Percentiles rank a stretch among this genome's conserved stretches.
phyloP scores from a whole-genome alignment of 2,329 filamentous ascomycete genomes.

The Coniella lustricola region DNA sequence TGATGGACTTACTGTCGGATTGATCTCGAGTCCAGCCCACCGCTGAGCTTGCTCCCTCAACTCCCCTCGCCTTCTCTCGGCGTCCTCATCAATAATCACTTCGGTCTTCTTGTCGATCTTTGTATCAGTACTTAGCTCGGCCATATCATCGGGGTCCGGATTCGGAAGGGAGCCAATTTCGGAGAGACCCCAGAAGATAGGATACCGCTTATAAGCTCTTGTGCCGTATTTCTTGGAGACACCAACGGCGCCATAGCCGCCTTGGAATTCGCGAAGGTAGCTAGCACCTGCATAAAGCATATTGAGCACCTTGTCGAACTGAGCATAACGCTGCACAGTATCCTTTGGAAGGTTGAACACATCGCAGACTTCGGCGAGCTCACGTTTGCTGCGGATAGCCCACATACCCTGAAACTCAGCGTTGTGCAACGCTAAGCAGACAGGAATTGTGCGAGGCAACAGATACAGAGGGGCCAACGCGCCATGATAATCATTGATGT shows the following conservation, averaged over 20 bases:
- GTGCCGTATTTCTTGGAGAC: conserved; percentile 57
- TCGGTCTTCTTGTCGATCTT: conserved; percentile 35
- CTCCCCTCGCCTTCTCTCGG: conserved; percentile 30
- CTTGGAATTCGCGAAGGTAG: conserved; percentile 56
- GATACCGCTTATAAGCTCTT: conserved; percentile 47
- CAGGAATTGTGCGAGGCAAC: conserved; percentile 53
- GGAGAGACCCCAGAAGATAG: conserved; percentile 59
- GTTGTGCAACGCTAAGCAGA: conserved; percentile 58
- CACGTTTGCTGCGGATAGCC: conserved; percentile 51
- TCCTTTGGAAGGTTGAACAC: conserved; percentile 56
- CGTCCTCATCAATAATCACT: neutral
- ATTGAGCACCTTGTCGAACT: conserved; percentile 61
- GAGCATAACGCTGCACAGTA: conserved; percentile 51
- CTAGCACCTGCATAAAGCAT: conserved; percentile 52
- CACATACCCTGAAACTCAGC: conserved; percentile 62
- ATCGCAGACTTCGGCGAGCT: conserved; percentile 53
- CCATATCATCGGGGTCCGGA: conserved; percentile 56
- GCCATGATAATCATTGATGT: conserved; percentile 32
- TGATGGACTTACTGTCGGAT: conserved; percentile 33
- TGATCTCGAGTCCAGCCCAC: conserved; percentile 57
- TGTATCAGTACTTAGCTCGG: conserved; percentile 40
- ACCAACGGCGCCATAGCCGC: conserved; percentile 58
- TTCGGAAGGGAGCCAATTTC: conserved; percentile 56
- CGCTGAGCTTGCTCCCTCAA: conserved; percentile 56
- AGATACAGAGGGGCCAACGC: conserved; percentile 54